These are phyloP conservation scores for Flueggea neowawraea DNA, from an alignment of 441 rosid genomes.

Conservation along the genomic window DNA sequence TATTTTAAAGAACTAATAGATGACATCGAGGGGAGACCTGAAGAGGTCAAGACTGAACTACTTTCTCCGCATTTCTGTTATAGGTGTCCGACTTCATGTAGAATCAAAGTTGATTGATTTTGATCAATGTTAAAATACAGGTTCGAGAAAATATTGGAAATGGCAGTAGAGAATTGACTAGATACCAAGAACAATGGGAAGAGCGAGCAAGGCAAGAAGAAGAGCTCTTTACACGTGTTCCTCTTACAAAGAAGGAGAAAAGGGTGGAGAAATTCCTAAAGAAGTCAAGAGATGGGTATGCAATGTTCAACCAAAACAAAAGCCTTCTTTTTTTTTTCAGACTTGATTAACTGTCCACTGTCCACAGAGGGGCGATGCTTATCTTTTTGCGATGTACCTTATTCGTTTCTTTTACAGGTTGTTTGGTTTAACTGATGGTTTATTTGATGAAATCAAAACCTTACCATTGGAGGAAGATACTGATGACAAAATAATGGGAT, in stretches of 20 bases:
- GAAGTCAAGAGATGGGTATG: slow-evolving; percentile 84
- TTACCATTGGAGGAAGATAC: slow-evolving; percentile 45
- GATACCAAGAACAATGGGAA: slow-evolving; percentile 53
- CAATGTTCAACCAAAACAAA: slow-evolving; percentile 3
- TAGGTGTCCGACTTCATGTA: not conserved
- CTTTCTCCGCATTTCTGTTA: not conserved
- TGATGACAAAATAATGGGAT: slow-evolving; percentile 24
- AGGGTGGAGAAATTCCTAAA: slow-evolving; percentile 58
- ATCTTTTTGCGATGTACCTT: no score
- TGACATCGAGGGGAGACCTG: slow-evolving; percentile 78
- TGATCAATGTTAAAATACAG: slow-evolving; percentile 33
- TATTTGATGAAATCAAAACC: slow-evolving; percentile 60
- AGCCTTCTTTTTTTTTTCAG: slow-evolving; percentile 2
- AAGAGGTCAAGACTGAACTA: slow-evolving; percentile 44
- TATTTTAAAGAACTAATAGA: slow-evolving; percentile 67
- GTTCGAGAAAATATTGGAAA: slow-evolving; percentile 55
- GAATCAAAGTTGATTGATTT: slow-evolving; percentile 9
- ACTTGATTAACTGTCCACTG: not conserved
- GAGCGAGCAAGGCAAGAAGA: slow-evolving; percentile 68
- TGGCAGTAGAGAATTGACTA: slow-evolving; percentile 62
- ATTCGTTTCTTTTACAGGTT: slow-evolving; percentile 14
- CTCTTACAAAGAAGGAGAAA: slow-evolving; percentile 68
- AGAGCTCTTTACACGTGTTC: slow-evolving; percentile 71
- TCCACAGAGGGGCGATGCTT: not conserved
- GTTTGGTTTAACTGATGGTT: slow-evolving; percentile 30